Base-by-base conservation (phyloP, 2,329 filamentous ascomycete species). In the Aspergillus sergii region DNA sequence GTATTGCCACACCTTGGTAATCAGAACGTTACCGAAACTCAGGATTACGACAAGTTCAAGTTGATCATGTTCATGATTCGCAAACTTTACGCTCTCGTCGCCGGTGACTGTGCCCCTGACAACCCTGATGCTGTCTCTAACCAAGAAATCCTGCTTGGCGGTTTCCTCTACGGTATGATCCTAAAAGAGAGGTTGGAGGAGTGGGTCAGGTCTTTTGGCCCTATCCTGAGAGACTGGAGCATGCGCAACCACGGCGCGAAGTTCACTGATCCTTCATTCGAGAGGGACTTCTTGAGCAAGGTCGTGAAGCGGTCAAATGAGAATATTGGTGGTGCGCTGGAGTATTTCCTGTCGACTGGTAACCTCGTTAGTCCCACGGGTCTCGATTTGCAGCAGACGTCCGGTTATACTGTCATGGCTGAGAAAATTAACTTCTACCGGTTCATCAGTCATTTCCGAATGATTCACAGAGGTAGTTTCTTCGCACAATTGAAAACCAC, bases 341-440 rank as follows among this genome's bases (percentile, higher is more conserved):
- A 97, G 75, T 99, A 99, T 77, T 99, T 99, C 80, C 81, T 99
- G 66, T 96, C 94, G 0, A 99, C 95, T 0, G 95, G 95, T 70
- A 99, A 99, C 73, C 82, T 99, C 53, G 88, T 93, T 73, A 96
- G 92, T 82, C 89, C 92, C 16, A 96, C 92, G 34, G 95, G 95
- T 68, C 85, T 99, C 46, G 95, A 99, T 84, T 79, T 97, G 73
- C 95, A 98, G 75, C 95, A 99, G 79, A 90, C 91, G 0, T 95
- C 94, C 14, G 95, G 95, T 66, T 99, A 96, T 78, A 96, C 93
- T 0, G 93, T 99, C 57, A 94, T 98, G 58, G 95, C 95, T 3
- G 95, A 99, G 77, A 98, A 98, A 85, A 94, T 99, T 76, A 99
- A 99, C 82, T 99, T 98, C 77, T 88, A 96, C 73, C 92, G 95